phyloP scores from a whole-genome alignment of 2,329 filamentous ascomycete species.

The Hymenoscyphus occultus region DNA sequence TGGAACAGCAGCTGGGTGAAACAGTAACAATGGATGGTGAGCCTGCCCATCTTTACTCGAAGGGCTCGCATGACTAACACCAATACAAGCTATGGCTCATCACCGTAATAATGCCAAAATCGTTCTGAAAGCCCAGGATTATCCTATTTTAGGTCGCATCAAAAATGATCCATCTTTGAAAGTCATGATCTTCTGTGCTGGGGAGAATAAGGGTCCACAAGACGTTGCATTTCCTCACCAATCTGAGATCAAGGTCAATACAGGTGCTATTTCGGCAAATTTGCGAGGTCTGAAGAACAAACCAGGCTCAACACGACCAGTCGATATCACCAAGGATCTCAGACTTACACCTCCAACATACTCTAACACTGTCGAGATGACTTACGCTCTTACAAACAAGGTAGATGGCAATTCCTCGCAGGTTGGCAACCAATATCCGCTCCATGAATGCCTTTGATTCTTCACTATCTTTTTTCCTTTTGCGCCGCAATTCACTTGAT shows the following conservation, averaged over 20 bases:
- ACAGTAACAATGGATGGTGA: constrained; percentile 71
- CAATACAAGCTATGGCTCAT: constrained; percentile 33
- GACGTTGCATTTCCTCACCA: constrained; percentile 90
- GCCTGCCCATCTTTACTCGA: constrained; percentile 30
- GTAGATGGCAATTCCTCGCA: constrained; percentile 45
- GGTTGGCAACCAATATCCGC: constrained; percentile 28
- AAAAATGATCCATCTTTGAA: constrained; percentile 43
- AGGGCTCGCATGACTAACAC: constrained; percentile 12
- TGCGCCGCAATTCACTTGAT: constrained; percentile 18
- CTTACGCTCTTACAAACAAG: constrained; percentile 89
- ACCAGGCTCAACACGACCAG: constrained; percentile 88
- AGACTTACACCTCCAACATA: constrained; percentile 66
- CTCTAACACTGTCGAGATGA: constrained; percentile 76
- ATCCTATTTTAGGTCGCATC: constrained; percentile 36
- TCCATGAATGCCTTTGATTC: constrained; percentile 17
- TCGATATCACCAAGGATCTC: constrained; percentile 79
- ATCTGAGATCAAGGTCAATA: constrained; percentile 87
- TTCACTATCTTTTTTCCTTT: constrained; percentile 15
- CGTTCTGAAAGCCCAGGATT: constrained; percentile 53
- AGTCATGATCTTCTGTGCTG: constrained; percentile 81
- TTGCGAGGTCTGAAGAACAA: constrained; percentile 93
- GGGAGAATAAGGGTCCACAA: constrained; percentile 58
- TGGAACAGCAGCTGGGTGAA: constrained; percentile 62
- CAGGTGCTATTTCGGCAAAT: constrained; percentile 86
- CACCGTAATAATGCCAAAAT: constrained; percentile 50